Percentiles rank a stretch among this genome's conserved stretches.
These are phyloP conservation scores for Stentor roeselii DNA, from an alignment of 73 alveolate species.

Conservation along the genomic window DNA sequence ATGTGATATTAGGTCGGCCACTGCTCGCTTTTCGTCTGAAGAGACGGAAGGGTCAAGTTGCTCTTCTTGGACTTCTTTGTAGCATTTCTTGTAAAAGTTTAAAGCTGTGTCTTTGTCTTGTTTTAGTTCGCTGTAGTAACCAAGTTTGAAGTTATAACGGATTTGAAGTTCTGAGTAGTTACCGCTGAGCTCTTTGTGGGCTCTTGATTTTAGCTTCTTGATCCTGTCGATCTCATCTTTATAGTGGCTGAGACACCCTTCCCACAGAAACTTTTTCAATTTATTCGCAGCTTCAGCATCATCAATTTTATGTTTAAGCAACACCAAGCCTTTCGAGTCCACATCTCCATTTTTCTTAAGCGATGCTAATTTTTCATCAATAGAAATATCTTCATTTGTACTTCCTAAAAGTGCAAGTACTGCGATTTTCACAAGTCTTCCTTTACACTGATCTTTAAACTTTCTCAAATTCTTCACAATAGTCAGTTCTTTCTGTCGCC, in stretches of 20 bases:
- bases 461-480: not conserved
- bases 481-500: conserved; percentile 9
- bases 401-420: not conserved
- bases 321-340: not conserved
- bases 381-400: not conserved
- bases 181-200: conserved; percentile 25
- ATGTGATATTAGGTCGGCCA: not conserved
- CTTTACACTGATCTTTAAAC: conserved; percentile 13
- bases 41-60: not conserved
- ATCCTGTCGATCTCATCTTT: conserved; percentile 24
- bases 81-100: conserved; percentile 3
- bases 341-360: conserved; percentile 11
- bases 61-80: not conserved
- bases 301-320: not conserved
- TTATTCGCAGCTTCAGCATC: not conserved
- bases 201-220: conserved; percentile 7
- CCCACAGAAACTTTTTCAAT: conserved; percentile 21
- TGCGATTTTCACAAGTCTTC: conserved; percentile 17
- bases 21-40: conserved; percentile 15
- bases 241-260: not conserved
- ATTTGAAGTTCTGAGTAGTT: conserved; percentile 11
- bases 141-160: conserved; percentile 3
- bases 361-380: not conserved
- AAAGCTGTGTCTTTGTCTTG: conserved; percentile 23
- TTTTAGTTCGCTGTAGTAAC: not conserved